Evolutionary conservation across 2,329 filamentous ascomycete species (phyloP), one percentile per base, ranked within the genome.

Genomic region (Aspergillus alliaceus): DNA sequence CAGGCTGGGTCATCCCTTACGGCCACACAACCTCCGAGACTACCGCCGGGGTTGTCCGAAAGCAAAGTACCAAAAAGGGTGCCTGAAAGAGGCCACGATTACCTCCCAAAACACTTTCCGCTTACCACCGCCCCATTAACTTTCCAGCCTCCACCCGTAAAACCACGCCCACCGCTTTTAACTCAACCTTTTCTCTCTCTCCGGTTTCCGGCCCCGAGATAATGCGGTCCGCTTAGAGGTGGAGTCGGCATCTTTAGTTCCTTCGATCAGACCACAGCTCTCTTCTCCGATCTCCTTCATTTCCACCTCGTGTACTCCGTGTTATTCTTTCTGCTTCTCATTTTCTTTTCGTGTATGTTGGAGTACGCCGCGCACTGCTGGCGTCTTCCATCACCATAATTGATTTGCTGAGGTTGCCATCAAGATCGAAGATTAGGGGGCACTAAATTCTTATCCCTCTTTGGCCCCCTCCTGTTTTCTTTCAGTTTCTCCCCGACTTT

Each of bases 241-340:
- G 53, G 49, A 53, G 54, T 59, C 56, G 57, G 58, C 48, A 55
- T 49, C 51, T 51, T 53, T 37, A 57, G 54, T 54, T 55, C 50
- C 56, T 49, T 51, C n/a, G 46, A 61, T 64, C 60, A 63, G 47
- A 63, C 62, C 62, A 62, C 60, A 39, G 46, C 57, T 54, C 56
- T 47, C 53, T 60, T 53, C 22, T 12, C 12, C 22, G 22, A 61
- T 49, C 53, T 56, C 27, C 49, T 60, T 46, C 46, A 53, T 51
- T 48, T 55, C 51, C 54, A 53, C 29, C 40, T 44, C 8, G 20
- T 46, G 29, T 58, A 25, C 48, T 61, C 56, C 47, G 53, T 51
- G 47, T 29, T n/a, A 29, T 48, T 46, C 34, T 54, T 44, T 42
- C 40, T 50, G 53, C 49, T 61, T 18, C 27, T 47, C 18, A 20